These are phyloP conservation scores for Melanogaster broomeanus DNA, from an alignment of 768 basidiomycete species.

Conservation along the genomic window DNA sequence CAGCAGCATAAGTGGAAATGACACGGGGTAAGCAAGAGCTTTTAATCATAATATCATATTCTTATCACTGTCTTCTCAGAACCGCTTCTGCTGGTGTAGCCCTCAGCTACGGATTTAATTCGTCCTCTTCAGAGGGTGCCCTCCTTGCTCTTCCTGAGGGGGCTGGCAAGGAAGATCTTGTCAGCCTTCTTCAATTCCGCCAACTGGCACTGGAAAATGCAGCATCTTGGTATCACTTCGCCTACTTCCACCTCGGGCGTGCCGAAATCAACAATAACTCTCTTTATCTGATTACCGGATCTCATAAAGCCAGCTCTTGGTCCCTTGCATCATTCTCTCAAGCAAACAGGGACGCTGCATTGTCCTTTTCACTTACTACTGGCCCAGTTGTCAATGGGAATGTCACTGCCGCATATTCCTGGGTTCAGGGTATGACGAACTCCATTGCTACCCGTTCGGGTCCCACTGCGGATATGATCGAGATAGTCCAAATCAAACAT, in stretches of 20 bases:
- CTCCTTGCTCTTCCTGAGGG: conserved; percentile 38
- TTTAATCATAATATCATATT: neutral
- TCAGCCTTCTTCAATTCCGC: conserved; percentile 24
- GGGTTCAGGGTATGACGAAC: conserved; percentile 13
- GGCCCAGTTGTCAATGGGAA: conserved; percentile 5
- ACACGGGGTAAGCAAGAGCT: neutral
- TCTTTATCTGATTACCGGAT: conserved; percentile 36
- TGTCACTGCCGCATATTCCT: conserved; percentile 10
- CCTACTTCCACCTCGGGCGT: conserved; percentile 25
- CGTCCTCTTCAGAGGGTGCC: conserved; percentile 30
- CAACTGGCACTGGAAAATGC: conserved; percentile 29
- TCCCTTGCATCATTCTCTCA: conserved; percentile 25
- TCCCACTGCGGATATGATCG: conserved; percentile 3
- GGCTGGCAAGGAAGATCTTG: conserved; percentile 26
- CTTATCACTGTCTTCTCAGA: neutral
- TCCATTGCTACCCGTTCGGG: conserved; percentile 21
- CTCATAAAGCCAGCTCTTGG: conserved; percentile 30
- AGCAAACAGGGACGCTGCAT: neutral
- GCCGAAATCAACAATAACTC: conserved; percentile 27
- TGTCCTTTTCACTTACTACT: conserved; percentile 16
- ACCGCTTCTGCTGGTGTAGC: neutral
- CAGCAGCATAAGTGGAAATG: neutral
- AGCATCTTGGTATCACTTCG: conserved; percentile 33
- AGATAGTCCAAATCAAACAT: conserved; percentile 24
- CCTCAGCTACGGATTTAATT: conserved; percentile 13